Percentiles rank a stretch among this genome's conserved stretches.
These are phyloP conservation scores for Polyrhizophydium stewartii DNA, from an alignment of 371 early-diverging fungal species.

Conservation along the genomic window DNA sequence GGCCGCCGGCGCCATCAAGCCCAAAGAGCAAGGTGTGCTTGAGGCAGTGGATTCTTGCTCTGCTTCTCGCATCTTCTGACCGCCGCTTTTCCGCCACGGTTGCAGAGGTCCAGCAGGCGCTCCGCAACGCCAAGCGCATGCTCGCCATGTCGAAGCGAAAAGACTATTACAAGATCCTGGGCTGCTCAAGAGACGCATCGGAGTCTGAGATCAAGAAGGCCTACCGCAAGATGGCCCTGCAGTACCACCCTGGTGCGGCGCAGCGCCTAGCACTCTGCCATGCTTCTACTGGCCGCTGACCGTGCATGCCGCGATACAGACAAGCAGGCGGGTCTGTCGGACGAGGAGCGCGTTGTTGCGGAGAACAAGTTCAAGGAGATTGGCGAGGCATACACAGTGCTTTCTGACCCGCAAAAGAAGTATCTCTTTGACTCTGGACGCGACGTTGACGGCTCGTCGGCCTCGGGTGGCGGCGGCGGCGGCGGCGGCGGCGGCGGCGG, in stretches of 20 bases:
- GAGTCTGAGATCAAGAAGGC: constrained; percentile 67
- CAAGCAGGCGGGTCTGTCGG: constrained; percentile 56
- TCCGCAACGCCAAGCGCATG: constrained; percentile 34
- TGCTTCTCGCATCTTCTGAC: not conserved
- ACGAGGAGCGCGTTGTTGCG: constrained; percentile 55
- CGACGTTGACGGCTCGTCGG: constrained; percentile 65
- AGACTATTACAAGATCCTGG: constrained; percentile 76
- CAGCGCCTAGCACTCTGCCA: constrained; percentile 45
- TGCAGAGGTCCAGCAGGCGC: constrained; percentile 51
- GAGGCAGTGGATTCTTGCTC: not conserved
- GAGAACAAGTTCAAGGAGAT: constrained; percentile 82
- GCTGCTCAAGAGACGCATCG: constrained; percentile 48
- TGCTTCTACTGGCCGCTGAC: constrained; percentile 33
- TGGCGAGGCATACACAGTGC: constrained; percentile 67
- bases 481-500: constrained; percentile 11
- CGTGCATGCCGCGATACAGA: constrained; percentile 38
- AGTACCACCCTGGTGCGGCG: constrained; percentile 88
- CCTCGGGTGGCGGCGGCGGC: constrained; percentile 29
- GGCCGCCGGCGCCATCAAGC: constrained; percentile 55
- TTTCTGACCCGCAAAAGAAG: constrained; percentile 80
- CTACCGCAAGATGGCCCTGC: constrained; percentile 69
- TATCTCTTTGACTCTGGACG: constrained; percentile 71
- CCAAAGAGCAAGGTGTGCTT: constrained; percentile 46
- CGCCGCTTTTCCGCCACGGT: not conserved
- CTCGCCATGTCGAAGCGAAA: constrained; percentile 69